These are phyloP conservation scores for Mariannaea sp. DNA, from an alignment of 2,329 filamentous ascomycete species.

Conservation along the genomic window DNA sequence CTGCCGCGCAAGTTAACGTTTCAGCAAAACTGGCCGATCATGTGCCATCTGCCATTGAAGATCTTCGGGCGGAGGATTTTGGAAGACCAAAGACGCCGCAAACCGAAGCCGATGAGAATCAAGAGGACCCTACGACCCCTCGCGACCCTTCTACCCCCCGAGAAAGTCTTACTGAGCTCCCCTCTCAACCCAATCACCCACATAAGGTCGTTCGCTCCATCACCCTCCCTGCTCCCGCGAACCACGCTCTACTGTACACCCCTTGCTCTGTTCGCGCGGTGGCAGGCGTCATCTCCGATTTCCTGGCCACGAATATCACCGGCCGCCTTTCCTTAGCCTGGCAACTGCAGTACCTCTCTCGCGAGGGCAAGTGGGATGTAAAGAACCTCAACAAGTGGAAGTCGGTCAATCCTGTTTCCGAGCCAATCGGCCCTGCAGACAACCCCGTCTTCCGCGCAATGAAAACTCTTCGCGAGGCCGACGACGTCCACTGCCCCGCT, in stretches of 20 bases:
- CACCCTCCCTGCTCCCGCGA: slow-evolving; percentile 76
- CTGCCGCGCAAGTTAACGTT: slow-evolving; percentile 54
- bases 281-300: slow-evolving; percentile 81
- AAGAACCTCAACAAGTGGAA: slow-evolving; percentile 96
- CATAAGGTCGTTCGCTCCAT: slow-evolving; percentile 66
- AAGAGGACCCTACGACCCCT: slow-evolving; percentile 31
- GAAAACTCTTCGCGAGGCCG: slow-evolving; percentile 91
- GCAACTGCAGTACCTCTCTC: slow-evolving; percentile 88
- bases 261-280: slow-evolving; percentile 75
- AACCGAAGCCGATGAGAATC: slow-evolving; percentile 27
- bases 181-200: slow-evolving; percentile 55
- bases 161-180: slow-evolving; percentile 49
- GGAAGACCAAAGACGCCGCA: slow-evolving; percentile 25
- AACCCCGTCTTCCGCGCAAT: slow-evolving; percentile 78
- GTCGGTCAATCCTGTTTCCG: slow-evolving; percentile 75
- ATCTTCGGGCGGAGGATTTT: slow-evolving; percentile 37
- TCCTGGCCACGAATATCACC: slow-evolving; percentile 76
- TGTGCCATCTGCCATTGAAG: slow-evolving; percentile 44
- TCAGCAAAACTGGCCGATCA: slow-evolving; percentile 40
- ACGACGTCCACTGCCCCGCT: slow-evolving; percentile 78
- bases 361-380: slow-evolving; percentile 95
- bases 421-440: slow-evolving; percentile 64
- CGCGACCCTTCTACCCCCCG: slow-evolving; percentile 54
- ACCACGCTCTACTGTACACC: slow-evolving; percentile 83
- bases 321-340: slow-evolving; percentile 80